Evolutionary conservation across 2,329 filamentous ascomycete genomes (phyloP).

Genomic region (Biscogniauxia sp.): DNA sequence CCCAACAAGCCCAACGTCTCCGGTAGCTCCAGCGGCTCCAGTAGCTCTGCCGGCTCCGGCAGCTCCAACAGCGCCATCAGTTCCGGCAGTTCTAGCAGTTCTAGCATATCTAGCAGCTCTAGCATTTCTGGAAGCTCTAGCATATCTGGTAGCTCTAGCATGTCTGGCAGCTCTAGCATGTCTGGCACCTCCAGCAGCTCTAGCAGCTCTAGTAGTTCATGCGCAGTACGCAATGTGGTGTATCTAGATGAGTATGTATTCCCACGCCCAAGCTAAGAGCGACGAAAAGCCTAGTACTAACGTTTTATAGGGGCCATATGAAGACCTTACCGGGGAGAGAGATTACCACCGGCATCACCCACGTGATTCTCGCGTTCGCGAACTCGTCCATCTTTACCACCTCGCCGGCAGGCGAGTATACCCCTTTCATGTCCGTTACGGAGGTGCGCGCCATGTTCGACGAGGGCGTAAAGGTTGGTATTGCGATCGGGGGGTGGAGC

Average conservation of each 20-base stretch:
- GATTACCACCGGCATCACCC: slow-evolving; percentile 19
- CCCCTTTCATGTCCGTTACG: slow-evolving; percentile 52
- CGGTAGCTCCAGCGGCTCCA: no score
- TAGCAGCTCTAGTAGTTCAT: no score
- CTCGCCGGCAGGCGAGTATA: slow-evolving; percentile 6
- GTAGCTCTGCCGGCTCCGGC: no score
- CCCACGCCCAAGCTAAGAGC: no score
- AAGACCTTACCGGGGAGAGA: slow-evolving; percentile 11
- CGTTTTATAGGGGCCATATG: slow-evolving; percentile 10
- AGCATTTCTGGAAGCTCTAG: no score
- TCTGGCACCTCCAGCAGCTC: no score
- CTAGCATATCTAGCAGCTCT: no score
- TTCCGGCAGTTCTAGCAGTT: no score
- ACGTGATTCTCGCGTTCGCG: slow-evolving; percentile 20
- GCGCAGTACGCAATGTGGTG: not conserved
- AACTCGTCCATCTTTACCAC: slow-evolving; percentile 17
- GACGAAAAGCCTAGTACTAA: not conserved
- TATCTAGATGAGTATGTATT: not conserved
- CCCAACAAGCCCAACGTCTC: no score
- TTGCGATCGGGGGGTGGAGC: slow-evolving; percentile 74
- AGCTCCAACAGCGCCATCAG: no score
- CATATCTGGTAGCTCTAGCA: no score
- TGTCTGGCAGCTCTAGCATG: no score
- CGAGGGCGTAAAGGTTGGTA: slow-evolving; percentile 58
- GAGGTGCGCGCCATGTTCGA: slow-evolving; percentile 47